These are phyloP conservation scores for Proliferodiscus dingleyae DNA, from an alignment of 2,329 filamentous ascomycete genomes.

Conservation along the genomic window DNA sequence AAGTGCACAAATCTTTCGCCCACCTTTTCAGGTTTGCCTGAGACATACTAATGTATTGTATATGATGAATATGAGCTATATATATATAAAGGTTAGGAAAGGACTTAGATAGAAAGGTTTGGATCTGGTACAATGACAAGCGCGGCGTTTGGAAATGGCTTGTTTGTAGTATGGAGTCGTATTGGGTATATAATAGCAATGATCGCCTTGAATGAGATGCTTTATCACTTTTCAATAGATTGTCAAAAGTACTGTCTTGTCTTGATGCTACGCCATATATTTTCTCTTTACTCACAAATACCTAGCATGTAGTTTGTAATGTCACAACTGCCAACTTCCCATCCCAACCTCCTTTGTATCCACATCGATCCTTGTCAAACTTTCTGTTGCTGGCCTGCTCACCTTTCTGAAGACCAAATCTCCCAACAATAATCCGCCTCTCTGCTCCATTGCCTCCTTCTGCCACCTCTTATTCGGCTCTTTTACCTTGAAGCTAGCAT, in stretches of 20 bases:
- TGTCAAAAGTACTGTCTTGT: no score
- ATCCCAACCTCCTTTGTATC: not conserved
- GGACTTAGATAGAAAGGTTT: no score
- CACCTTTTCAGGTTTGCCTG: constrained; percentile 47
- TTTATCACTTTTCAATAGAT: no score
- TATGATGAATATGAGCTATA: constrained; percentile 6
- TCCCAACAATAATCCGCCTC: constrained; percentile 13
- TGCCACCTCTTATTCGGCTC: constrained; percentile 3
- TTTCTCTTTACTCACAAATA: not conserved
- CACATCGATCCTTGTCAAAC: constrained; percentile 2
- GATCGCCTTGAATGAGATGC: no score
- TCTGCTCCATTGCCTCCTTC: constrained; percentile 7
- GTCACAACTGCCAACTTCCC: not conserved
- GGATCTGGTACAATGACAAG: no score
- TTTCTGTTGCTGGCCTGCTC: no score
- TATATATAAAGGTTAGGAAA: not conserved
- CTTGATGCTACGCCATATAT: no score
- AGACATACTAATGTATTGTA: no score
- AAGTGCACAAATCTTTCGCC: constrained; percentile 56
- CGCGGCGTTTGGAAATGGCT: no score
- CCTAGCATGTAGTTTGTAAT: no score
- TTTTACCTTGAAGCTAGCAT: constrained; percentile 4
- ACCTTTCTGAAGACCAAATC: constrained; percentile 8
- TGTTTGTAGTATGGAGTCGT: no score
- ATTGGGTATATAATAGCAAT: no score